Evolutionary conservation across 768 basidiomycete species (phyloP).

Genomic region (Pleurotus eryngii): DNA sequence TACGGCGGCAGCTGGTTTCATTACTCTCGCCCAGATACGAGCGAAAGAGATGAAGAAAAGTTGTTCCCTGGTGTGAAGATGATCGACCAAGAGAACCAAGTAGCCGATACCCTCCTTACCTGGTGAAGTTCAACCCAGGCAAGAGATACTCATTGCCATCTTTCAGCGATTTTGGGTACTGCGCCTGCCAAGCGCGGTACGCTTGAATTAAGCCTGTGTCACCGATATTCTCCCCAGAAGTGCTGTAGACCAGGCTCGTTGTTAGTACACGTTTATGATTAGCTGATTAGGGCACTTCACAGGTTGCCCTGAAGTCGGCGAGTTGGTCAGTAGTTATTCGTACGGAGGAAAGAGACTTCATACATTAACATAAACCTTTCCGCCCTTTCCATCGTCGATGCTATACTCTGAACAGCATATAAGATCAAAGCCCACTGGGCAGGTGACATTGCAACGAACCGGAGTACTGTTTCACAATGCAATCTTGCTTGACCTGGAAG

Average conservation of each 20-base stretch:
- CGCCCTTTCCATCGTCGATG: slow-evolving; percentile 83
- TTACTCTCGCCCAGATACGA: slow-evolving; percentile 81
- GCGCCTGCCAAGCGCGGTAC: slow-evolving; percentile 87
- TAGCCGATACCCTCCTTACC: slow-evolving; percentile 33
- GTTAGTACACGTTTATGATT: slow-evolving; percentile 11
- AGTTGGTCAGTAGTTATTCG: background rate
- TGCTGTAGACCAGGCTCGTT: slow-evolving; percentile 40
- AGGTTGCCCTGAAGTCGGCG: slow-evolving; percentile 58
- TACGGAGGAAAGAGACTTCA: slow-evolving; percentile 10
- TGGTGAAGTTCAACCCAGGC: slow-evolving; percentile 76
- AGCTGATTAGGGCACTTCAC: slow-evolving; percentile 34
- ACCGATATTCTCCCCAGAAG: slow-evolving; percentile 90
- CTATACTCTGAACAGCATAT: slow-evolving; percentile 58
- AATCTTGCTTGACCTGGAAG: slow-evolving; percentile 80
- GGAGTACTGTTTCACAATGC: slow-evolving; percentile 92
- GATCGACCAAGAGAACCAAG: slow-evolving; percentile 3
- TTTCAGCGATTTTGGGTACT: slow-evolving; percentile 56
- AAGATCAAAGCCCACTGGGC: slow-evolving; percentile 5
- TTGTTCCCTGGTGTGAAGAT: slow-evolving; percentile 64
- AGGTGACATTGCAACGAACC: slow-evolving; percentile 33
- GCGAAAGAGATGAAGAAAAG: slow-evolving; percentile 92
- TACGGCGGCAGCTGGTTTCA: slow-evolving; percentile 76
- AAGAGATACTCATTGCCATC: slow-evolving; percentile 69
- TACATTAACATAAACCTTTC: slow-evolving; percentile 82
- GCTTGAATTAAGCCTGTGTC: slow-evolving; percentile 84